Percentiles rank a stretch among this genome's conserved stretches.
Conservation (phyloP, 345 rosid genomes). For the Syzygium aqueum region DNA sequence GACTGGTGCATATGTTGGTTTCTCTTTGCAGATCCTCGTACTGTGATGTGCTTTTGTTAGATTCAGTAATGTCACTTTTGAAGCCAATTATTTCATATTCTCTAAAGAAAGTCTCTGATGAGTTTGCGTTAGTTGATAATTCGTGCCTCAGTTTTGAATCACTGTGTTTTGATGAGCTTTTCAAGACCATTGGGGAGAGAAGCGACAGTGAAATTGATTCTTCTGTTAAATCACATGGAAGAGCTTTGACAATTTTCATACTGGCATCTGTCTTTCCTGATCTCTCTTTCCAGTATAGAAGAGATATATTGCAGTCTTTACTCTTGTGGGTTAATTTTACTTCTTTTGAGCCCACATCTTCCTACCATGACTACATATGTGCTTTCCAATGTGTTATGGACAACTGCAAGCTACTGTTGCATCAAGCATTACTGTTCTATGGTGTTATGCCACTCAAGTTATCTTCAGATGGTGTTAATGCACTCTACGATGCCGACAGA, state of each 20-base stretch:
- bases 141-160: conserved; percentile 63
- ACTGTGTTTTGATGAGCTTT: conserved; percentile 66
- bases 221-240: conserved; percentile 21
- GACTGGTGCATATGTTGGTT: conserved; percentile 57
- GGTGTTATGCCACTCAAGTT: conserved; percentile 37
- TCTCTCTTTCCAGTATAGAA: conserved; percentile 43
- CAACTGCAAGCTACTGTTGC: conserved; percentile 45
- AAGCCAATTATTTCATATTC: conserved; percentile 75
- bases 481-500: conserved; percentile 12
- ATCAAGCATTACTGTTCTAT: conserved; percentile 24
- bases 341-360: conserved; percentile 45
- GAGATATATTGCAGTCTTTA: conserved; percentile 48
- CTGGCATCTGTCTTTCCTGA: conserved; percentile 55
- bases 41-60: conserved; percentile 60
- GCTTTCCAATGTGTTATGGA: conserved; percentile 53
- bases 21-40: conserved; percentile 57
- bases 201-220: conserved; percentile 22
- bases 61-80: conserved; percentile 39
- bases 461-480: conserved; percentile 14
- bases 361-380: conserved; percentile 60
- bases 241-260: conserved; percentile 46
- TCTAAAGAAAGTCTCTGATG: conserved; percentile 40
- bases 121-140: conserved; percentile 38
- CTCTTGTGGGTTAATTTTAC: conserved; percentile 52
- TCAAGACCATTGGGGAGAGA: conserved; percentile 31